These are phyloP conservation scores for Cinnamomum micranthum DNA, from an alignment of 164 flowering plant species.

Conservation along the genomic window DNA sequence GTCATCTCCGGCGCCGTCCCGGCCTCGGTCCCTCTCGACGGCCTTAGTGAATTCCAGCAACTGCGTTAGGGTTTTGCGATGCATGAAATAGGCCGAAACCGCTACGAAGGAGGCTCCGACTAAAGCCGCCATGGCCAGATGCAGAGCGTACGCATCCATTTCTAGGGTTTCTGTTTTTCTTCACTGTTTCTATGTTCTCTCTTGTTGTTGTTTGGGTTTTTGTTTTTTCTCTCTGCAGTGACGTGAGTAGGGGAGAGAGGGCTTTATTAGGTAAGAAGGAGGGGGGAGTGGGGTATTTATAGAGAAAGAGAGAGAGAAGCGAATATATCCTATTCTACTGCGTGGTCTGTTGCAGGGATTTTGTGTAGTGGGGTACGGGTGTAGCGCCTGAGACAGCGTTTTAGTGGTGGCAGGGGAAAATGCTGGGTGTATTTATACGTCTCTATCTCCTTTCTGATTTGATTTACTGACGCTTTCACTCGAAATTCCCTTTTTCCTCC, in stretches of 20 bases:
- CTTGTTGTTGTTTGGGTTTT: too few relatives aligned
- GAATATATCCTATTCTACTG: not conserved
- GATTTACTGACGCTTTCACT: not conserved
- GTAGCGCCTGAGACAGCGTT: not conserved
- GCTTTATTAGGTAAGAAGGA: not conserved
- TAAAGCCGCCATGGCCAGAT: conserved; percentile 89
- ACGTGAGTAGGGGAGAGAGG: too few relatives aligned
- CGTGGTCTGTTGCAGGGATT: not conserved
- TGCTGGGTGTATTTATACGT: not conserved
- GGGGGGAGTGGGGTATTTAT: not conserved
- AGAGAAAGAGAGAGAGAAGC: not conserved
- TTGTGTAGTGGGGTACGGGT: not conserved
- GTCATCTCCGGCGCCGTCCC: conserved; percentile 24
- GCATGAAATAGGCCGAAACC: conserved; percentile 87
- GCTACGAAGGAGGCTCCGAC: conserved; percentile 88
- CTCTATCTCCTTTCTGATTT: not conserved
- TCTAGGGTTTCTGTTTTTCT: not conserved
- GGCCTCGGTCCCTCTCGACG: conserved; percentile 50
- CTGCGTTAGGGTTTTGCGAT: conserved; percentile 72
- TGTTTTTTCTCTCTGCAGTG: too few relatives aligned
- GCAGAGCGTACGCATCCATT: conserved; percentile 72
- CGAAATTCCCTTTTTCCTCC: not conserved
- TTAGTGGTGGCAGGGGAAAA: not conserved
- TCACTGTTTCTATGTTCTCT: not conserved
- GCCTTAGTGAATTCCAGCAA: conserved; percentile 77